Evolutionary conservation across 495 filamentous ascomycete genomes (phyloP).

Genomic region (Schizothecium vesticola): DNA sequence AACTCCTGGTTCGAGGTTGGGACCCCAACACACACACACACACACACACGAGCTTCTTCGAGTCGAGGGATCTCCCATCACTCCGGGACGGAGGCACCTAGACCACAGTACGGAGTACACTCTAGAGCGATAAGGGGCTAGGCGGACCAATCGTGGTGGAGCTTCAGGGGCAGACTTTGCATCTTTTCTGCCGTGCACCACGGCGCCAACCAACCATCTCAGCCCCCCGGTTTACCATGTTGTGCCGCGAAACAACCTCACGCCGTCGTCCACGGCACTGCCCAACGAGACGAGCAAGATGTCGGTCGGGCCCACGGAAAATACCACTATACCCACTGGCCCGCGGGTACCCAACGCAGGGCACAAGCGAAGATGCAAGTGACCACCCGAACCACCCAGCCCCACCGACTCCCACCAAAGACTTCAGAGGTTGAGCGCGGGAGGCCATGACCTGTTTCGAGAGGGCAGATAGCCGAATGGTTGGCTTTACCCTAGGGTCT

Average conservation of each 20-base stretch:
- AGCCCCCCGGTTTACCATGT: background rate
- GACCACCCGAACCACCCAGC: background rate
- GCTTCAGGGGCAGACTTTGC: background rate
- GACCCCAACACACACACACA: conserved; percentile 1
- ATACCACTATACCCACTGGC: background rate
- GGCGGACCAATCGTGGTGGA: background rate
- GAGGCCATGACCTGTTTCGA: conserved; percentile 15
- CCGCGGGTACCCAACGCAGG: background rate
- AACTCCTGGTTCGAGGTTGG: conserved; percentile 18
- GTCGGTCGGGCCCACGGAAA: background rate
- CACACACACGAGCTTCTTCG: background rate
- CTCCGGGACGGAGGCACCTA: background rate
- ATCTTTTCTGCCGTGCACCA: background rate
- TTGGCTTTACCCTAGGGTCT: conserved; percentile 4
- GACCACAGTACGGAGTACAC: background rate
- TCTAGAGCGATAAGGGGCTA: background rate
- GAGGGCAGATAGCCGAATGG: conserved; percentile 16
- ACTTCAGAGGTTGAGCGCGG: background rate
- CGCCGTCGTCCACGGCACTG: background rate
- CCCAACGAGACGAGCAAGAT: background rate
- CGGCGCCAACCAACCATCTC: conserved; percentile 11
- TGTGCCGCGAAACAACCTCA: background rate
- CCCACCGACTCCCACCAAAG: background rate
- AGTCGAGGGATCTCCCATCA: conserved; percentile 13
- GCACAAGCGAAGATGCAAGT: conserved; percentile 17